A percentile compares a stretch with the other conserved stretches of the same genome.
Conservation (phyloP, 2,329 filamentous ascomycete genomes). For the Dothideomycetidae sp. region DNA sequence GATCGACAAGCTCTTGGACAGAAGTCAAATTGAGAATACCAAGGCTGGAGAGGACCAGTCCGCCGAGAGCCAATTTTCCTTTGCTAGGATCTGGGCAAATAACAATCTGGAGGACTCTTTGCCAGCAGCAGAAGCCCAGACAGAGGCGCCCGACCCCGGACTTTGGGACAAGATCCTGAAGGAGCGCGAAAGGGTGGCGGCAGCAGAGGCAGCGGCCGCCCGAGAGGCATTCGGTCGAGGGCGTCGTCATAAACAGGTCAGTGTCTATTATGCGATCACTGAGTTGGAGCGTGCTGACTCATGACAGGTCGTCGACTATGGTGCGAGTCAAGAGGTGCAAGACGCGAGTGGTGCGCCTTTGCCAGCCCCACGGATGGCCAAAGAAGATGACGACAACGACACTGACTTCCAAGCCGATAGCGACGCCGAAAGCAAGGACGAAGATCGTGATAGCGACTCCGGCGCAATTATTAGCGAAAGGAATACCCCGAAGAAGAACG, state of each 20-base stretch:
- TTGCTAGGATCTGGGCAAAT: slow-evolving; percentile 85
- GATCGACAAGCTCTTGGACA: slow-evolving; percentile 83
- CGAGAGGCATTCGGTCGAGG: slow-evolving; percentile 73
- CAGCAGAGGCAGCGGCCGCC: slow-evolving; percentile 53
- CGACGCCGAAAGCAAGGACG: slow-evolving; percentile 20
- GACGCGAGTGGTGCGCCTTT: slow-evolving; percentile 5
- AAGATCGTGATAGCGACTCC: slow-evolving; percentile 16
- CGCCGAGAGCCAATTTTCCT: slow-evolving; percentile 70
- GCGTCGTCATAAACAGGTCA: slow-evolving; percentile 44
- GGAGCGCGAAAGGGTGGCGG: slow-evolving; percentile 64
- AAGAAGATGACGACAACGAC: slow-evolving; percentile 29
- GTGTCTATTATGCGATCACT: slow-evolving; percentile 7
- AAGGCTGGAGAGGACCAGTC: slow-evolving; percentile 47
- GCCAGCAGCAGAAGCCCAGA: slow-evolving; percentile 30
- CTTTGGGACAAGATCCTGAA: slow-evolving; percentile 86
- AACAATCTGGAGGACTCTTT: slow-evolving; percentile 54
- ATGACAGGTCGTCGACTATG: slow-evolving; percentile 33
- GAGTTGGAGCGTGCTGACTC: slow-evolving; percentile 11
- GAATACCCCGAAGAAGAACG: slow-evolving; percentile 8
- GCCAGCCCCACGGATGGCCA: slow-evolving; percentile 12
- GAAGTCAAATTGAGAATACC: slow-evolving; percentile 64
- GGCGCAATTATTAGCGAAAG: slow-evolving; percentile 11
- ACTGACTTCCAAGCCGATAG: slow-evolving; percentile 36
- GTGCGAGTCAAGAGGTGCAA: slow-evolving; percentile 19
- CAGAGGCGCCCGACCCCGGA: slow-evolving; percentile 46